These are phyloP conservation scores for Funneliformis mosseae DNA, from an alignment of 192 early-diverging fungal genomes.

Conservation along the genomic window DNA sequence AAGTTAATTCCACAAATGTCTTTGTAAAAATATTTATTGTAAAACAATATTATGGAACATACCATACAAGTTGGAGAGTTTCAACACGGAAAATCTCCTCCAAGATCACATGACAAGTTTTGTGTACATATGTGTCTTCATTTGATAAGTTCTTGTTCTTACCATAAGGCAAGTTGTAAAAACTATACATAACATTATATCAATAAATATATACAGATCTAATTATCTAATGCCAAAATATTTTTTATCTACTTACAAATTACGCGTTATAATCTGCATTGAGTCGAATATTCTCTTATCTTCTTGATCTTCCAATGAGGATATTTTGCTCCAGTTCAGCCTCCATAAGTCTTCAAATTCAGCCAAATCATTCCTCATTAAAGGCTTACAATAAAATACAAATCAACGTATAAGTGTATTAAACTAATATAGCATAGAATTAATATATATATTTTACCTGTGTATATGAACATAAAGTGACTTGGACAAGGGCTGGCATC, in stretches of 20 bases:
- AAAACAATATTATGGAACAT: constrained; percentile 30
- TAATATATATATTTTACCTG: constrained; percentile 27
- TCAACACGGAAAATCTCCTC: constrained; percentile 20
- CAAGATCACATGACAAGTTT: constrained; percentile 24
- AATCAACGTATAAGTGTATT: neutral
- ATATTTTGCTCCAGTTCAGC: constrained; percentile 30
- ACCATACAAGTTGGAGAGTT: constrained; percentile 28
- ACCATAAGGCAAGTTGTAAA: constrained; percentile 30
- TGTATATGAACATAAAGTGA: constrained; percentile 29
- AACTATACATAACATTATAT: constrained; percentile 27
- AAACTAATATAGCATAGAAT: constrained; percentile 31
- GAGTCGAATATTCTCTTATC: constrained; percentile 28
- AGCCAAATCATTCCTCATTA: constrained; percentile 28
- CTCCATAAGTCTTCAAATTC: constrained; percentile 31
- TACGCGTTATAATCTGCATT: constrained; percentile 27
- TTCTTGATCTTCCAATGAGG: constrained; percentile 22
- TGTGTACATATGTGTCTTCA: constrained; percentile 12
- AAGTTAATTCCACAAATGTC: constrained; percentile 16
- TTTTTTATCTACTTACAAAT: constrained; percentile 31
- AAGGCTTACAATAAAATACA: constrained; percentile 20
- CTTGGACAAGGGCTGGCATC: constrained; percentile 29
- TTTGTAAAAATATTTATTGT: constrained; percentile 27
- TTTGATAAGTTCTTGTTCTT: constrained; percentile 31
- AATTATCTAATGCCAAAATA: constrained; percentile 24
- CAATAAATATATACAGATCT: neutral